phyloP scores from a whole-genome alignment of 1,284 basidiomycete genomes.

The Dichomitus squalens region DNA sequence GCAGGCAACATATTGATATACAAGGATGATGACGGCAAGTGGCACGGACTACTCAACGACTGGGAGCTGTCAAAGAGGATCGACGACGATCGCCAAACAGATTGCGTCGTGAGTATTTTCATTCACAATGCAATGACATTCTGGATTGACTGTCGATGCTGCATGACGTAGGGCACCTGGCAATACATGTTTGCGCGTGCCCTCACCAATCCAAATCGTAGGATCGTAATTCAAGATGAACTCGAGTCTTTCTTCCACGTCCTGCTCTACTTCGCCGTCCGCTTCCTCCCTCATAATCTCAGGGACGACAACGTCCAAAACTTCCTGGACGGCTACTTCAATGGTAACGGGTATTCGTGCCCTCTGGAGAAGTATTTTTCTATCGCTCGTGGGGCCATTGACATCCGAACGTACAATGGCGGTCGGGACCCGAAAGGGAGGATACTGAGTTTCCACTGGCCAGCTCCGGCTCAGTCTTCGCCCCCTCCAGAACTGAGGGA shows the following conservation, averaged over 20 bases:
- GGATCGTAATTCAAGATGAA: background rate
- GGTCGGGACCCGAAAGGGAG: too few species aligned
- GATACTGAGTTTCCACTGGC: background rate
- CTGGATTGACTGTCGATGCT: background rate
- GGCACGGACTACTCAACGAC: slow-evolving; percentile 4
- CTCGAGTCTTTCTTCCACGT: background rate
- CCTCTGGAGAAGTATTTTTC: too few species aligned
- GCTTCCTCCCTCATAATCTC: slow-evolving; percentile 1
- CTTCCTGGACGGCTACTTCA: background rate
- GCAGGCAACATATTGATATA: slow-evolving; percentile 9
- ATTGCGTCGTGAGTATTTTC: background rate
- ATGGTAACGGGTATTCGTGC: too few species aligned
- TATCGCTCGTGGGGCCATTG: background rate
- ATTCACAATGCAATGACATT: background rate
- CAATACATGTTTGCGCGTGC: background rate
- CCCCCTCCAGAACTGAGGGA: background rate
- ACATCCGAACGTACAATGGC: background rate
- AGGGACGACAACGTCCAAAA: background rate
- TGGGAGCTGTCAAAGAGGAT: slow-evolving; percentile 5
- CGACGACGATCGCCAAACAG: background rate
- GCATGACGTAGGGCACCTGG: background rate
- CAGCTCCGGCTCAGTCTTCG: background rate
- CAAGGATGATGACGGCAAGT: background rate
- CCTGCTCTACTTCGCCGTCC: background rate
- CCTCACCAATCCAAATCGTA: background rate